Base-by-base conservation (phyloP, 169 alveolate species). In the Hepatocystis sp. region DNA sequence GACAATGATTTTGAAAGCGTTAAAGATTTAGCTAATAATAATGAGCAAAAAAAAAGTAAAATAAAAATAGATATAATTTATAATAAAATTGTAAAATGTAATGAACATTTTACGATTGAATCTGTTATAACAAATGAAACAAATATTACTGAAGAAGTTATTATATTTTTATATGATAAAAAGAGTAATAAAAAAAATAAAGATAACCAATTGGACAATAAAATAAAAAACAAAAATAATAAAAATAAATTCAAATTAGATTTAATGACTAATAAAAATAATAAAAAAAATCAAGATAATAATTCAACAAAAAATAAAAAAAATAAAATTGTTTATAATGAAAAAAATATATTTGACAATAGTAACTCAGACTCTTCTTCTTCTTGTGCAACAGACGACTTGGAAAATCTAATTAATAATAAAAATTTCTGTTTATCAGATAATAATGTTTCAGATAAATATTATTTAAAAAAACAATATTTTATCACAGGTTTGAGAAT, bases 141-240 rank as follows among this genome's bases (percentile, higher is more conserved):
- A 19, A 71, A 71, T 58, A 71, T 71, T 36, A 71, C 86, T 8
- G 86, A 71, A 52, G 86, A 71, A 46, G 46, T 71, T 56, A 58
- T 71, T 44, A 71, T 71, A 27, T 71, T 71, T 71, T 42, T 71
- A 64, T 71, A 71, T 39, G 86, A 71, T 40, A 30, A 51, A 21
- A 4, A 15, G 44, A 5, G 36, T 17, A 28, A 58, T 13, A 15
- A 15, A 8, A 58, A 32, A 32, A 28, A 4, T 10, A 28, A 11
- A 25, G 23, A 49, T 49, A 32, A 2, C 19, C 40, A 67, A 10
- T 55, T 52, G 15, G 60, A 67, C 10, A 21, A 55, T 30, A n/a
- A n/a, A n/a, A n/a, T n/a, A n/a, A n/a, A n/a, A n/a, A n/a, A n/a
- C n/a, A n/a, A n/a, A n/a, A n/a, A n/a, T n/a, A n/a, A n/a, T n/a